A percentile compares a stretch with the other conserved stretches of the same genome.
These are phyloP conservation scores for Kodamaea laetipori DNA, from an alignment of 805 yeast species.

Conservation along the genomic window DNA sequence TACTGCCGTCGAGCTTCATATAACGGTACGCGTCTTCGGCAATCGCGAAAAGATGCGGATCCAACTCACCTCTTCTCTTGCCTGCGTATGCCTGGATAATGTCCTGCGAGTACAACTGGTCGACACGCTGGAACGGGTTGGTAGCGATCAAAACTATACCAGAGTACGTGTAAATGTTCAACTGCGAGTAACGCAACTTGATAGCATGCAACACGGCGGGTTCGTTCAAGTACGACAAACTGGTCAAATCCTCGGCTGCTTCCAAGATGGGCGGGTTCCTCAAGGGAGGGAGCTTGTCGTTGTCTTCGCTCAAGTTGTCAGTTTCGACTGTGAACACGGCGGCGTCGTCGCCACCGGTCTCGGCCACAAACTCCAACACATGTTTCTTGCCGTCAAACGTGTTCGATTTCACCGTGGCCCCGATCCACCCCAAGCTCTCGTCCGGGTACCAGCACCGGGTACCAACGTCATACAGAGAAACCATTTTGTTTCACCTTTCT, in stretches of 20 bases:
- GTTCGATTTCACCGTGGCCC: slow-evolving; percentile 57
- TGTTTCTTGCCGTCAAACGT: slow-evolving; percentile 45
- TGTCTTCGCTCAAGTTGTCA: slow-evolving; percentile 50
- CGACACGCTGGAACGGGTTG: slow-evolving; percentile 92
- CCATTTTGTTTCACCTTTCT: slow-evolving; percentile 16
- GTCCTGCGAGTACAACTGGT: slow-evolving; percentile 86
- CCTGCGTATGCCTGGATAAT: slow-evolving; percentile 95
- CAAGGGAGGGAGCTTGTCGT: slow-evolving; percentile 68
- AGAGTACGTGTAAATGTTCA: slow-evolving; percentile 91
- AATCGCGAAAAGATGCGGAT: slow-evolving; percentile 95
- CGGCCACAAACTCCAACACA: slow-evolving; percentile 55
- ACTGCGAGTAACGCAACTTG: slow-evolving; percentile 81
- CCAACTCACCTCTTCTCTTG: slow-evolving; percentile 88
- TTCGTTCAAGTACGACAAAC: slow-evolving; percentile 88
- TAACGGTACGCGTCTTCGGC: slow-evolving; percentile 97
- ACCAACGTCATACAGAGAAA: slow-evolving; percentile 33
- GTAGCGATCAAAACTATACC: slow-evolving; percentile 97
- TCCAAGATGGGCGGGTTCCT: slow-evolving; percentile 91
- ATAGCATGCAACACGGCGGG: slow-evolving; percentile 97
- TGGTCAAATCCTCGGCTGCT: slow-evolving; percentile 92
- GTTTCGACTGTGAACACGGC: slow-evolving; percentile 51
- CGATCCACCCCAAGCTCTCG: slow-evolving; percentile 71
- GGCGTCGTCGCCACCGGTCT: slow-evolving; percentile 25
- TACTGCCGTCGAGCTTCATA: slow-evolving; percentile 81
- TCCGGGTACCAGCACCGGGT: slow-evolving; percentile 86